Percentiles rank a stretch among this genome's conserved stretches.
Conservation (phyloP, 805 yeast species). For the Scheffersomyces lignosus region DNA sequence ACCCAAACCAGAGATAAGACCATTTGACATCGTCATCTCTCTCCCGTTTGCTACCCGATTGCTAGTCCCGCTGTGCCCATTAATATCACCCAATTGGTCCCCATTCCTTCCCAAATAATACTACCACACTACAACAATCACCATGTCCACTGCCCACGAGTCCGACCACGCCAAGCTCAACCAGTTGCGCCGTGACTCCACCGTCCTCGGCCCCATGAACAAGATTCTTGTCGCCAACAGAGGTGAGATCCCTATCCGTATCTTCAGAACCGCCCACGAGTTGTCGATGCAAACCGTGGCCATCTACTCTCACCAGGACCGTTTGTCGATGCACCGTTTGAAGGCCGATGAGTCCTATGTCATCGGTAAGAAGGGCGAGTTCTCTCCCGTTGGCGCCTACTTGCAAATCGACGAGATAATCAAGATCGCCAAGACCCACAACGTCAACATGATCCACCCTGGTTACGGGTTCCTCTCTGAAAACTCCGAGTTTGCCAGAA, state of each 20-base stretch:
- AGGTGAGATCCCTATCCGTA: conserved; percentile 84
- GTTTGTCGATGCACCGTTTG: conserved; percentile 90
- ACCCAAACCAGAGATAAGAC: too few relatives aligned
- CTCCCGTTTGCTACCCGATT: too few relatives aligned
- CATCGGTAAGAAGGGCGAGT: conserved; percentile 87
- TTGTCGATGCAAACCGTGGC: conserved; percentile 97
- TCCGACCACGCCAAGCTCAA: conserved; percentile 25
- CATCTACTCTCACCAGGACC: conserved; percentile 92
- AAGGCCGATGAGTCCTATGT: conserved; percentile 94
- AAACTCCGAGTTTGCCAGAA: conserved; percentile 89
- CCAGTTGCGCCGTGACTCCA: conserved; percentile 43
- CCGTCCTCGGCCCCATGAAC: conserved; percentile 46
- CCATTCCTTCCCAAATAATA: too few relatives aligned
- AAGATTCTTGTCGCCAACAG: conserved; percentile 80
- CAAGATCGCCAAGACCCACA: conserved; percentile 59
- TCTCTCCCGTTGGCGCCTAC: conserved; percentile 93
- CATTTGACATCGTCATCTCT: too few relatives aligned
- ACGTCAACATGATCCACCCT: conserved; percentile 41
- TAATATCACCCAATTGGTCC: too few relatives aligned
- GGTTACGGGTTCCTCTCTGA: conserved; percentile 73
- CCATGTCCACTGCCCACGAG: neutral
- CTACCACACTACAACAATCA: too few relatives aligned
- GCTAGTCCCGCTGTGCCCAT: too few relatives aligned
- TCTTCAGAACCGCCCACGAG: conserved; percentile 97
- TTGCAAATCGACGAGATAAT: conserved; percentile 94